Conservation (phyloP, 352 stramenopile genomes). For the Labyrinthula sp. region DNA sequence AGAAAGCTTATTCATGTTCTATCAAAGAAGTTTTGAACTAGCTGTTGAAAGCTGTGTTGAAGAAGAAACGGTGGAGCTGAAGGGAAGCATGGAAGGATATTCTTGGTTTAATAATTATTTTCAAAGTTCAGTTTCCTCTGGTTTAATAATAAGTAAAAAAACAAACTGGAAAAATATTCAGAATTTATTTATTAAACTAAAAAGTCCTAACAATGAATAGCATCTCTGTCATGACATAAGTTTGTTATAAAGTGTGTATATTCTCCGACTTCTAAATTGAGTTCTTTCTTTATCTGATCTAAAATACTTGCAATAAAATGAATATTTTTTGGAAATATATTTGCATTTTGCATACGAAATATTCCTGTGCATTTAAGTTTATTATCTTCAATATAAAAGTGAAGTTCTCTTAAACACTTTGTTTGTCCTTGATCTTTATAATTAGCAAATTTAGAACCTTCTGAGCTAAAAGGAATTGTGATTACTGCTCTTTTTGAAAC, state of each 20-base stretch:
- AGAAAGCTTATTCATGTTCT: too few species aligned
- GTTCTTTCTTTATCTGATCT: conserved; percentile 34
- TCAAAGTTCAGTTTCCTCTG: too few species aligned
- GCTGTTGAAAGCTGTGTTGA: too few species aligned
- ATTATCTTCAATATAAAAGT: conserved; percentile 39
- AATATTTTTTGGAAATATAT: conserved; percentile 40
- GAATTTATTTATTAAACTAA: too few species aligned
- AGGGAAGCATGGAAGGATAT: too few species aligned
- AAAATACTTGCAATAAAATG: conserved; percentile 39
- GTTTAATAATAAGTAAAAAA: too few species aligned
- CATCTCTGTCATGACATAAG: conserved; percentile 33
- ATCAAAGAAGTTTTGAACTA: too few species aligned
- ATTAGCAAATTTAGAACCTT: conserved; percentile 31
- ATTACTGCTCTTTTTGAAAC: too few species aligned
- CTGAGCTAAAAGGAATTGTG: conserved; percentile 32
- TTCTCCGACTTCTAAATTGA: conserved; percentile 34
- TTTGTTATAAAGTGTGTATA: conserved; percentile 39
- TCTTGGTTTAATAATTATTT: too few species aligned
- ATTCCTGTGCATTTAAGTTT: conserved; percentile 37
- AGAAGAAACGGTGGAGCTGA: too few species aligned
- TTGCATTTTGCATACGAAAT: conserved; percentile 39
- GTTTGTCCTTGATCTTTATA: conserved; percentile 37
- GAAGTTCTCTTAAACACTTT: conserved; percentile 39
- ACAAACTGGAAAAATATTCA: too few species aligned
- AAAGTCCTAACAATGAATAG: conserved; percentile 25